Conservation (phyloP, 768 basidiomycete genomes). For the Lentinula edodes region DNA sequence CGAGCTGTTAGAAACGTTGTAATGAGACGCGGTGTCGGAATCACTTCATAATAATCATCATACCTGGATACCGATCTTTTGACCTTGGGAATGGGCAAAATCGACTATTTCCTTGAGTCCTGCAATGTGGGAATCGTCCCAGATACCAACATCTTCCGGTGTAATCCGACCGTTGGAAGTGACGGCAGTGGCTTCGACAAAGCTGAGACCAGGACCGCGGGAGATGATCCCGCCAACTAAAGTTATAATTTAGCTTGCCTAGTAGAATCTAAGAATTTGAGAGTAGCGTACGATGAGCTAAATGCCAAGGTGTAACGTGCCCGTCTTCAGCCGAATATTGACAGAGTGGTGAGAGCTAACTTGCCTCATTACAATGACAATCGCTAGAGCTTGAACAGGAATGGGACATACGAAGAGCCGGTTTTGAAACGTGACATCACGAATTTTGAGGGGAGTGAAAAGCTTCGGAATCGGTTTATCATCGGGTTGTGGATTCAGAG, state of each 20-base stretch:
- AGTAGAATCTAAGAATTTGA: slow-evolving; percentile 11
- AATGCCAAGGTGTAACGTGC: slow-evolving; percentile 48
- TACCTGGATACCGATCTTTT: slow-evolving; percentile 65
- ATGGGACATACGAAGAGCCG: slow-evolving; percentile 41
- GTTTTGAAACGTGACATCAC: slow-evolving; percentile 48
- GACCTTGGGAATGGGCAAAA: slow-evolving; percentile 64
- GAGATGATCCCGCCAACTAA: slow-evolving; percentile 48
- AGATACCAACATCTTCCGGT: slow-evolving; percentile 59
- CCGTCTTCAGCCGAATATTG: slow-evolving; percentile 59
- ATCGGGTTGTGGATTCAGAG: slow-evolving; percentile 29
- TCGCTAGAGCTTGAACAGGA: background rate
- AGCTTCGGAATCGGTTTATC: slow-evolving; percentile 34
- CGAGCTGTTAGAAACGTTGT: slow-evolving; percentile 27
- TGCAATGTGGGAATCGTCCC: slow-evolving; percentile 55
- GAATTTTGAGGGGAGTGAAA: slow-evolving; percentile 52
- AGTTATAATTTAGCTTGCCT: background rate
- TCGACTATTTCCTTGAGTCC: slow-evolving; percentile 48
- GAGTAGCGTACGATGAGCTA: slow-evolving; percentile 49
- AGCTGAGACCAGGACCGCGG: slow-evolving; percentile 50
- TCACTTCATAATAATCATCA: slow-evolving; percentile 8
- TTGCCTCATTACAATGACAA: background rate
- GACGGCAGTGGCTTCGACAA: slow-evolving; percentile 65
- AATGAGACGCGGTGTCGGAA: slow-evolving; percentile 27
- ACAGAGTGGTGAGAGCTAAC: slow-evolving; percentile 48
- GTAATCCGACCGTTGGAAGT: slow-evolving; percentile 55